Percentiles rank a stretch among this genome's conserved stretches.
Conservation (phyloP, 805 yeast species). For the Blastobotrys americana region DNA sequence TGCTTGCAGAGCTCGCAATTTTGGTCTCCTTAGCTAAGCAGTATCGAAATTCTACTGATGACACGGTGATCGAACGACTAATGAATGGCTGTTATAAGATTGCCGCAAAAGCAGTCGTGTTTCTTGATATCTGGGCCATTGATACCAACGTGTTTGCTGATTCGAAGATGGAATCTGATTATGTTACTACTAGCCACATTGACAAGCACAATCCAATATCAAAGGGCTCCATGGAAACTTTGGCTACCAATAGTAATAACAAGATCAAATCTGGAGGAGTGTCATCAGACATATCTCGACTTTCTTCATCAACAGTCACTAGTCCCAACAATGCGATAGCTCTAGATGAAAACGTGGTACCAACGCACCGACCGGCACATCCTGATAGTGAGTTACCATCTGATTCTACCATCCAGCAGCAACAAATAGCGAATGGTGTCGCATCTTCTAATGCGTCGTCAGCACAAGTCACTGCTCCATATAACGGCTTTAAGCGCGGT, state of each 20-base stretch:
- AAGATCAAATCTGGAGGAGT: too few relatives aligned
- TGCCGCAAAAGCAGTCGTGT: conserved; percentile 27
- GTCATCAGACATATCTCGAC: background rate
- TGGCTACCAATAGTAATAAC: background rate
- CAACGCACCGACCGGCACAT: background rate
- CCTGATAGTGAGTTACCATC: background rate
- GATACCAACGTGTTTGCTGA: conserved; percentile 15
- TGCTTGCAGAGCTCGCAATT: conserved; percentile 35
- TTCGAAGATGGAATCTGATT: conserved; percentile 9
- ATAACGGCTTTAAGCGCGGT: background rate
- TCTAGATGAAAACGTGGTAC: background rate
- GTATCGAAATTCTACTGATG: conserved; percentile 27
- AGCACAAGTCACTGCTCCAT: background rate
- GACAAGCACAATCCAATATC: background rate
- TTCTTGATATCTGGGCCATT: conserved; percentile 27
- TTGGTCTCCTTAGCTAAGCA: conserved; percentile 33
- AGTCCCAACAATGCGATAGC: background rate
- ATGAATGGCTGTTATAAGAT: conserved; percentile 28
- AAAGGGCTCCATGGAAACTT: background rate
- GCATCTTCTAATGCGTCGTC: background rate
- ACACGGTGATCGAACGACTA: conserved; percentile 27
- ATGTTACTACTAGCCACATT: conserved; percentile 2
- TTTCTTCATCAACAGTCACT: background rate
- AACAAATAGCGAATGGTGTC: background rate
- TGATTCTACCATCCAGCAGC: background rate